Conservation (phyloP, 805 yeast genomes). For the Schwanniomyces occidentalis region DNA sequence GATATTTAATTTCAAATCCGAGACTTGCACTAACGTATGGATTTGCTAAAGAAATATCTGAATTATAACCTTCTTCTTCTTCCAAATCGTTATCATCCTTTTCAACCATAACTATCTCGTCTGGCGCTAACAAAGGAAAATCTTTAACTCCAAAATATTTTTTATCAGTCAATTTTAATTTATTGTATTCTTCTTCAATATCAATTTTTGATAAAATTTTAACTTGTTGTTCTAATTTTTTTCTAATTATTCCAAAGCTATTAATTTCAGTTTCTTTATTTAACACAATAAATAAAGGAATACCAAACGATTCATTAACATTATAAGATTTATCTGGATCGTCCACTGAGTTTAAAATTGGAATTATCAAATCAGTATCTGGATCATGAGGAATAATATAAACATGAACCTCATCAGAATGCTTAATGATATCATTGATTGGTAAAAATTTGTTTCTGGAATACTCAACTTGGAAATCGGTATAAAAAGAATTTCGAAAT, state of each 20-base stretch:
- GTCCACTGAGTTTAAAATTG: conserved; percentile 52
- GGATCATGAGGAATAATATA: conserved; percentile 55
- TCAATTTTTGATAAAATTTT: conserved; percentile 25
- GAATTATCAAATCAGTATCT: conserved; percentile 45
- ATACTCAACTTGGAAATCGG: conserved; percentile 62
- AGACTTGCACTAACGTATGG: conserved; percentile 51
- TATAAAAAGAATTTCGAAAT: conserved; percentile 67
- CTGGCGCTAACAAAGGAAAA: conserved; percentile 32
- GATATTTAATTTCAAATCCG: conserved; percentile 48
- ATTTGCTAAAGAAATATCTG: conserved; percentile 53
- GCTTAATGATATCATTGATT: conserved; percentile 62
- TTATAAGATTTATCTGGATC: conserved; percentile 36
- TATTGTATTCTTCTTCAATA: conserved; percentile 21
- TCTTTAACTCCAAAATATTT: conserved; percentile 26
- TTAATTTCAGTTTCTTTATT: conserved; percentile 46
- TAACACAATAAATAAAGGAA: conserved; percentile 73
- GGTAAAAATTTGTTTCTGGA: conserved; percentile 59
- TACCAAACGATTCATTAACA: conserved; percentile 57
- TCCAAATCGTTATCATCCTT: conserved; percentile 6
- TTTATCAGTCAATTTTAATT: conserved; percentile 17
- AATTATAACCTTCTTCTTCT: conserved; percentile 38
- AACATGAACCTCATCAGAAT: conserved; percentile 63
- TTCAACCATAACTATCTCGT: conserved; percentile 19
- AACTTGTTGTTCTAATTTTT: conserved; percentile 49
- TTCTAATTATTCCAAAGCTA: conserved; percentile 59